Conservation (phyloP, 2,329 filamentous ascomycete genomes). For the Domatiomyces globalis region DNA sequence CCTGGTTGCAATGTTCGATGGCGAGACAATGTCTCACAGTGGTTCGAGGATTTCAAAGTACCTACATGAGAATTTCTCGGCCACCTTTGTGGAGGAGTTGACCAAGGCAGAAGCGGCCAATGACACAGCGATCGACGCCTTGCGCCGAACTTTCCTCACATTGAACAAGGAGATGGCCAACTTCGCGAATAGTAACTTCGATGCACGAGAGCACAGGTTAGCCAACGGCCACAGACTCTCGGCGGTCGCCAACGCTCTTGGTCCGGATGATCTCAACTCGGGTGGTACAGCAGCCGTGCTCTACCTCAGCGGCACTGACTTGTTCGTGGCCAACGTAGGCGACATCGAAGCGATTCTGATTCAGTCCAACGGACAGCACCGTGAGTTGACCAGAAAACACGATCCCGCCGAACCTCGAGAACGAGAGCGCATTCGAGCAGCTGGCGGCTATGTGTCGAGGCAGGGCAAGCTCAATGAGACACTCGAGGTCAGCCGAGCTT, state of each 20-base stretch:
- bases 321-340: constrained; percentile 90
- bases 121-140: constrained; percentile 68
- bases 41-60: constrained; percentile 95
- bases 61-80: constrained; percentile 86
- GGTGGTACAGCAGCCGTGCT: constrained; percentile 85
- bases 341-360: constrained; percentile 94
- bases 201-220: constrained; percentile 35
- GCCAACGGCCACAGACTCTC: constrained; percentile 53
- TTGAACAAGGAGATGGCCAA: constrained; percentile 90
- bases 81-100: constrained; percentile 69
- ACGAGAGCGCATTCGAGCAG: constrained; percentile 77
- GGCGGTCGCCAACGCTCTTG: constrained; percentile 59
- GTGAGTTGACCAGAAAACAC: constrained; percentile 77
- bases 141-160: constrained; percentile 71
- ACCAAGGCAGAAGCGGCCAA: constrained; percentile 52
- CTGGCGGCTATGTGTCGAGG: constrained; percentile 87
- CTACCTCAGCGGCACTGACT: constrained; percentile 76
- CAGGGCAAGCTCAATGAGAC: constrained; percentile 87
- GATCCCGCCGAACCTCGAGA: constrained; percentile 79
- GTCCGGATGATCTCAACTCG: constrained; percentile 75
- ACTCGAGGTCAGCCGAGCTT: constrained; percentile 82
- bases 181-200: constrained; percentile 63
- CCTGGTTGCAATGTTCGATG: constrained; percentile 89
- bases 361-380: constrained; percentile 69
- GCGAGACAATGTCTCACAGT: constrained; percentile 71